Evolutionary conservation across 1,139 yeast genomes (phyloP).

Genomic region (Dujonia santamariae): DNA sequence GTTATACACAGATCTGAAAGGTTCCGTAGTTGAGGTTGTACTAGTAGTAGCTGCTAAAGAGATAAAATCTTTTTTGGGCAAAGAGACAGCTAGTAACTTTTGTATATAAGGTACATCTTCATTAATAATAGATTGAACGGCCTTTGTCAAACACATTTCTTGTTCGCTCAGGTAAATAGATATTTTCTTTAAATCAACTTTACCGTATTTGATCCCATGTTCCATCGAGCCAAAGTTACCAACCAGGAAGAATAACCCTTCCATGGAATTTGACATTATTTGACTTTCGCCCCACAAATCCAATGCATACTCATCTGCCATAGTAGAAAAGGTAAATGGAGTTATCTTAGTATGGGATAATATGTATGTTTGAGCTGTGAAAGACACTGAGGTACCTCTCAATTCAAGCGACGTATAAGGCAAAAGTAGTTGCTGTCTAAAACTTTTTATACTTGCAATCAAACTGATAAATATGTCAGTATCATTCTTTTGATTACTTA

Average conservation of each 20-base stretch:
- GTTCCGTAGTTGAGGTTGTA: background rate
- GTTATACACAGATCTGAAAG: constrained; percentile 6
- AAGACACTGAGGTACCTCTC: constrained; percentile 1
- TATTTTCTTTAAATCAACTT: constrained; percentile 10
- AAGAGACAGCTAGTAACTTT: background rate
- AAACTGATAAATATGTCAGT: constrained; percentile 2
- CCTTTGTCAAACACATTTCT: constrained; percentile 8
- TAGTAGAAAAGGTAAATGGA: constrained; percentile 11
- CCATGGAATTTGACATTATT: constrained; percentile 9
- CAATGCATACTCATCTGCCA: constrained; percentile 9
- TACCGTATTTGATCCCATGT: constrained; percentile 14
- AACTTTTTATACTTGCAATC: constrained; percentile 6
- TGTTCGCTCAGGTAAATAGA: constrained; percentile 15
- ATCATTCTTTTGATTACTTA: no score
- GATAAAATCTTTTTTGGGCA: background rate
- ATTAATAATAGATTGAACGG: constrained; percentile 13
- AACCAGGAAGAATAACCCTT: constrained; percentile 10
- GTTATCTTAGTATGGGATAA: constrained; percentile 8
- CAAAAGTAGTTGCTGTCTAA: constrained; percentile 12
- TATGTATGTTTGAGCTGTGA: constrained; percentile 9
- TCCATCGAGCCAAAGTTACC: constrained; percentile 16
- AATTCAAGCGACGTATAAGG: constrained; percentile 10
- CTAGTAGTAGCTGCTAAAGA: background rate
- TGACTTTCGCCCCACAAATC: constrained; percentile 11
- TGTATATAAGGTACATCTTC: constrained; percentile 20